Base-by-base conservation (phyloP, 345 rosid genomes). In the Aegle marmelos region DNA sequence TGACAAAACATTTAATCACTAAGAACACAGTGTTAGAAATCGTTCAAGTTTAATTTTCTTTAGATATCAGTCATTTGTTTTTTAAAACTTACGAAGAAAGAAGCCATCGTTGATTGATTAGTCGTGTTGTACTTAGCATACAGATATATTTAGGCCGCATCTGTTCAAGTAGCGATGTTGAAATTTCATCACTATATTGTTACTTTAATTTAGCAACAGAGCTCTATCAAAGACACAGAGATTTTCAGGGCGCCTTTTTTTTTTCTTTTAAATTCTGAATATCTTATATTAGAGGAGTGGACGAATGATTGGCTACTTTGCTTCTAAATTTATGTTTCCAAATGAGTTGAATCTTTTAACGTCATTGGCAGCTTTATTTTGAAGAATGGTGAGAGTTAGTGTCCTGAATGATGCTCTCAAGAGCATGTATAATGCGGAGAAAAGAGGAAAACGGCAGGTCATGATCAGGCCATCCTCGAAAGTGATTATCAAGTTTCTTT, bases 401-500 rank as follows among this genome's bases (percentile, higher is more conserved):
- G 97, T 92, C 36, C 82, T 92, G 82, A 92, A 92, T 75, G 97
- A 92, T 87, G 94, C 97, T 54, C 90, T 92, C 39, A 91, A 92
- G 92, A 85, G 93, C 84, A 92, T 92, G 92, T 91, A 81, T 75
- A 91, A 92, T 82, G 94, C 97, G 0, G 97, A 92, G 88, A 92
- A 92, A 86, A 87, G 89, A 74, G 97, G 97, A 5, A 92, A 92
- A 72, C 86, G 91, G 6, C 97, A 92, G 83, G 97, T 91, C 68
- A 88, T 92, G 94, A 91, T 92, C 77, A 84, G 94, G 91, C 97
- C 97, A 68, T 92, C 94, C 71, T 92, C 97, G 0, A 92, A 92
- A 79, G 94, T 92, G 33, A 87, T 92, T 80, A 84, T 92, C 88
- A 92, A 92, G 89, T 89, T 92, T 79, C 94, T 92, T 45, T 64